Percentiles rank a stretch among this genome's conserved stretches.
Evolutionary conservation across 345 rosid genomes (phyloP).

Genomic region (Geranium brycei): DNA sequence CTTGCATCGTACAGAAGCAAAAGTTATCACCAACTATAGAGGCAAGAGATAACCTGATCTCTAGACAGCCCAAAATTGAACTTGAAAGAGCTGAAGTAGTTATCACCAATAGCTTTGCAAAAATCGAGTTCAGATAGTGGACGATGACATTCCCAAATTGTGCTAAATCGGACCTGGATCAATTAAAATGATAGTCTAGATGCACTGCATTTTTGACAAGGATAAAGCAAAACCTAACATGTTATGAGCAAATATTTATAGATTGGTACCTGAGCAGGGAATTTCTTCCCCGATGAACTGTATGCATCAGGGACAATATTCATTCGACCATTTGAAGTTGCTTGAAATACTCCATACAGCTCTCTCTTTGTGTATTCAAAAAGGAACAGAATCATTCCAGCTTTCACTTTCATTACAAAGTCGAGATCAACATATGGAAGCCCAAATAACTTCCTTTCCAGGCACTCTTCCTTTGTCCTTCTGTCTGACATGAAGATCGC

Average conservation of each 20-base stretch:
- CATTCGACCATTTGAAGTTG: constrained; percentile 41
- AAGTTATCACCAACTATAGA: neutral
- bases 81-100: constrained; percentile 40
- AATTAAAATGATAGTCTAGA: neutral
- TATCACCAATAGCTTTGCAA: constrained; percentile 39
- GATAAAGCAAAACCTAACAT: neutral
- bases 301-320: constrained; percentile 48
- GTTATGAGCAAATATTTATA: neutral
- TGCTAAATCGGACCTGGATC: constrained; percentile 35
- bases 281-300: constrained; percentile 44
- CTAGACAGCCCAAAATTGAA: constrained; percentile 68
- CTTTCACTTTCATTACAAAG: constrained; percentile 51
- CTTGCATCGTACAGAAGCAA: neutral
- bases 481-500: constrained; percentile 64
- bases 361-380: constrained; percentile 52
- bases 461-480: constrained; percentile 36
- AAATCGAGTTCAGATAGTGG: constrained; percentile 58
- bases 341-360: constrained; percentile 61
- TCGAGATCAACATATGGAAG: constrained; percentile 29
- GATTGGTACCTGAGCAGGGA: constrained; percentile 56
- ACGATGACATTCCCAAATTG: constrained; percentile 31
- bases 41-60: constrained; percentile 33
- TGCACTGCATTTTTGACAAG: neutral
- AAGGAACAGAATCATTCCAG: constrained; percentile 60
- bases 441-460: constrained; percentile 36